phyloP scores from a whole-genome alignment of 306 rosid species.

The Mimosa bimucronata region DNA sequence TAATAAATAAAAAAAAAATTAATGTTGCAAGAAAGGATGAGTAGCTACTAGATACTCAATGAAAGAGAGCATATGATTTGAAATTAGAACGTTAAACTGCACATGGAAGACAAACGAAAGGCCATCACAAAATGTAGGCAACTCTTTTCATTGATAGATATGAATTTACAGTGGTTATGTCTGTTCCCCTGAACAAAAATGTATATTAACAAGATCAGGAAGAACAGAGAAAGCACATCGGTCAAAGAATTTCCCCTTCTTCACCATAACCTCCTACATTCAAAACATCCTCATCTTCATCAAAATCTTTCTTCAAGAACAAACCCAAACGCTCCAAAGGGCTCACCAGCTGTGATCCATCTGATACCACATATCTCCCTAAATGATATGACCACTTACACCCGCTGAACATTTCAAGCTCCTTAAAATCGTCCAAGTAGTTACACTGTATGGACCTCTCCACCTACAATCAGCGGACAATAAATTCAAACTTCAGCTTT shows the following conservation, averaged over 20 bases:
- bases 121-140: background rate
- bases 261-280: too few species aligned
- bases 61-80: background rate
- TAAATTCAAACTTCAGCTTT: background rate
- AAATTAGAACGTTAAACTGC: too few species aligned
- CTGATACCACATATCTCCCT: background rate
- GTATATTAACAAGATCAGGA: slow-evolving; percentile 36
- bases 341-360: slow-evolving; percentile 14
- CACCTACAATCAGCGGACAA: slow-evolving; percentile 43
- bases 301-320: slow-evolving; percentile 52
- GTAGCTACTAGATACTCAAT: too few species aligned
- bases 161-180: slow-evolving; percentile 30
- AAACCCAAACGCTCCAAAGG: slow-evolving; percentile 61
- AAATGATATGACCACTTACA: slow-evolving; percentile 13
- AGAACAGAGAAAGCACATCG: slow-evolving; percentile 13
- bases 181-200: slow-evolving; percentile 14
- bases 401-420: slow-evolving; percentile 57
- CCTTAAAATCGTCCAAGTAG: slow-evolving; percentile 43
- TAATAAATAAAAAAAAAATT: too few species aligned
- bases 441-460: slow-evolving; percentile 52
- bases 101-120: background rate
- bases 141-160: background rate
- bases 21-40: too few species aligned
- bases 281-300: slow-evolving; percentile 45
- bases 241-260: too few species aligned